Evolutionary conservation across 2,329 filamentous ascomycete genomes (phyloP).

Genomic region (Fusarium pseudograminearum): DNA sequence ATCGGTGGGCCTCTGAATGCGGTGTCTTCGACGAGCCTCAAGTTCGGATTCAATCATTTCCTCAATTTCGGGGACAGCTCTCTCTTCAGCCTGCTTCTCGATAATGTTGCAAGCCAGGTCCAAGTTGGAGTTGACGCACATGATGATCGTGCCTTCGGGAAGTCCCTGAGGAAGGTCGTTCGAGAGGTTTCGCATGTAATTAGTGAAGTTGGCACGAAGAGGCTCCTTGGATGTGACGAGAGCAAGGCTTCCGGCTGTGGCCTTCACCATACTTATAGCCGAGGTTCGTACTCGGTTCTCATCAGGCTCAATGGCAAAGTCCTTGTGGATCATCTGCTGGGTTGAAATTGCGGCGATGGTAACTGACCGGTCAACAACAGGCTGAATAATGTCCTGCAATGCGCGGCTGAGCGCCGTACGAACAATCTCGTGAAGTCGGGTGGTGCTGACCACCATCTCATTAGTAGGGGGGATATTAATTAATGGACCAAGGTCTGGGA

Average conservation of each 20-base stretch:
- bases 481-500: conserved; percentile 85
- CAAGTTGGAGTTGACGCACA: conserved; percentile 98
- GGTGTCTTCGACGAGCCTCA: conserved; percentile 80
- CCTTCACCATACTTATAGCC: conserved; percentile 93
- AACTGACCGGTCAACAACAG: conserved; percentile 95
- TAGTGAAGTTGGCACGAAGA: conserved; percentile 94
- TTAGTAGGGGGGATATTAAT: conserved; percentile 85
- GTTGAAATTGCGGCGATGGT: conserved; percentile 98
- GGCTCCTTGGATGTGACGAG: conserved; percentile 99
- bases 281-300: conserved; percentile 87
- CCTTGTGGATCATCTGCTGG: conserved; percentile 93
- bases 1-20: conserved; percentile 80
- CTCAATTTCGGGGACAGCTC: conserved; percentile 93
- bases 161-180: conserved; percentile 81
- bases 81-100: conserved; percentile 94
- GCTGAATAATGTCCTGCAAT: conserved; percentile 95
- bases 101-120: conserved; percentile 94
- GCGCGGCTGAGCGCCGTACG: conserved; percentile 88
- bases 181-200: conserved; percentile 85
- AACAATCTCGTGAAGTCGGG: conserved; percentile 80
- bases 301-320: conserved; percentile 93
- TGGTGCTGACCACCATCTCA: conserved; percentile 79
- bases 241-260: conserved; percentile 91
- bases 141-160: conserved; percentile 93
- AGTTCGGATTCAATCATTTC: conserved; percentile 88